phyloP scores from a whole-genome alignment of 495 filamentous ascomycete genomes.

The Neurospora sp. region DNA sequence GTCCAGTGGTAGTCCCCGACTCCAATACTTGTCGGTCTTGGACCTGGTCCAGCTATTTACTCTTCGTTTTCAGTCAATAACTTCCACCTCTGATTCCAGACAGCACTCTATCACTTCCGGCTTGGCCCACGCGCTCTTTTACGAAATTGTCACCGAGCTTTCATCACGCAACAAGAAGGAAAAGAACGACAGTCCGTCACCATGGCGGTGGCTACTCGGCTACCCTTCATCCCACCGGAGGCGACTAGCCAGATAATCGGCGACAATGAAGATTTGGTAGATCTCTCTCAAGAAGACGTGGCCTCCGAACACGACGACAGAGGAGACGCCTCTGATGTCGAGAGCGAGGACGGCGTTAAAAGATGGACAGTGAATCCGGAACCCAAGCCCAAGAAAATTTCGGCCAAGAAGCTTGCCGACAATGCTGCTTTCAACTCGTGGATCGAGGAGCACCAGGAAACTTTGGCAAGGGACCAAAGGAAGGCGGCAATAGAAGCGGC shows the following conservation, averaged over 20 bases:
- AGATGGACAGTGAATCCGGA: conserved; percentile 12
- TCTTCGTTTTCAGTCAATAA: not conserved
- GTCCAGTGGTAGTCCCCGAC: not conserved
- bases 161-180: not conserved
- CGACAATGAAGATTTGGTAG: not conserved
- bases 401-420: conserved; percentile 38
- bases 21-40: not conserved
- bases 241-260: not conserved
- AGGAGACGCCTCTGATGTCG: conserved; percentile 5
- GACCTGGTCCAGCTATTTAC: not conserved
- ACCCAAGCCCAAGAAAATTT: conserved; percentile 24
- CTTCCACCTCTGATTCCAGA: not conserved
- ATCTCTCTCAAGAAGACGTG: not conserved
- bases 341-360: conserved; percentile 21
- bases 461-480: conserved; percentile 1
- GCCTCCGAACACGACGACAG: conserved; percentile 6
- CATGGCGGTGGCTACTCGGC: not conserved
- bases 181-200: not conserved
- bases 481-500: conserved; percentile 12
- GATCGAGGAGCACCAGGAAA: conserved; percentile 24
- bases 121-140: not conserved
- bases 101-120: not conserved
- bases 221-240: not conserved
- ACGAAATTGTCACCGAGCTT: not conserved
- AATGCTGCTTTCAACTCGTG: conserved; percentile 43